These are phyloP conservation scores for Silene coronaria DNA, from an alignment of 179 eudicot genomes.

Conservation along the genomic window DNA sequence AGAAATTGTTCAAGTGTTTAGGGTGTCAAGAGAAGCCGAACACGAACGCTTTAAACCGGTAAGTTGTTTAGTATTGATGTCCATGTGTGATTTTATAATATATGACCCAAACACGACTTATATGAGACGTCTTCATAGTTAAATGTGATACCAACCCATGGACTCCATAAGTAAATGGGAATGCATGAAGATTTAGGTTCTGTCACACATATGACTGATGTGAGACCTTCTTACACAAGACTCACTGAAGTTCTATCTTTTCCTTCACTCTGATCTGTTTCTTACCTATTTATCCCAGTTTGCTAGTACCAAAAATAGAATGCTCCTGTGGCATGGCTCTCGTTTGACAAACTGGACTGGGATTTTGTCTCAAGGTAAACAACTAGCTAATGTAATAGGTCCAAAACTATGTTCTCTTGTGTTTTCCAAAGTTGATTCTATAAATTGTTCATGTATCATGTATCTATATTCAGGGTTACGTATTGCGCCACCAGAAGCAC, in stretches of 20 bases:
- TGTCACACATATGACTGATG: neutral
- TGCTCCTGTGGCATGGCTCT: conserved; percentile 99
- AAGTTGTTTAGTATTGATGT: conserved; percentile 1
- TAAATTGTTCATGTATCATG: neutral
- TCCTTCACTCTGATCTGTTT: conserved; percentile 5
- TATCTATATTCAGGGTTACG: conserved; percentile 56
- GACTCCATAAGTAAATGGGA: neutral
- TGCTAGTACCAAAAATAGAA: conserved; percentile 62
- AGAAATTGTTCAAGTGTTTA: conserved; percentile 70
- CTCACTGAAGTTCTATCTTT: neutral
- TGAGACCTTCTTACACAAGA: neutral
- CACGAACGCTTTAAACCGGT: conserved; percentile 66
- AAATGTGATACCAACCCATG: neutral
- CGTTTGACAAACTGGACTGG: conserved; percentile 97
- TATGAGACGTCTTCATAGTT: neutral
- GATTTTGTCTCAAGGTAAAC: conserved; percentile 82
- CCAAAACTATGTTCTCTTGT: neutral
- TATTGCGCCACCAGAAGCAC: conserved; percentile 99
- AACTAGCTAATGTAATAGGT: neutral
- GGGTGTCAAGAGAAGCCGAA: conserved; percentile 76
- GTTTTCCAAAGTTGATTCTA: conserved; percentile 1
- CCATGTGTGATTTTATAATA: neutral
- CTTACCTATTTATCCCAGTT: conserved; percentile 44
- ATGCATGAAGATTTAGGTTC: neutral
- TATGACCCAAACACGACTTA: neutral